These are phyloP conservation scores for Decorospora gaudefroyi DNA, from an alignment of 2,329 filamentous ascomycete genomes.

Conservation along the genomic window DNA sequence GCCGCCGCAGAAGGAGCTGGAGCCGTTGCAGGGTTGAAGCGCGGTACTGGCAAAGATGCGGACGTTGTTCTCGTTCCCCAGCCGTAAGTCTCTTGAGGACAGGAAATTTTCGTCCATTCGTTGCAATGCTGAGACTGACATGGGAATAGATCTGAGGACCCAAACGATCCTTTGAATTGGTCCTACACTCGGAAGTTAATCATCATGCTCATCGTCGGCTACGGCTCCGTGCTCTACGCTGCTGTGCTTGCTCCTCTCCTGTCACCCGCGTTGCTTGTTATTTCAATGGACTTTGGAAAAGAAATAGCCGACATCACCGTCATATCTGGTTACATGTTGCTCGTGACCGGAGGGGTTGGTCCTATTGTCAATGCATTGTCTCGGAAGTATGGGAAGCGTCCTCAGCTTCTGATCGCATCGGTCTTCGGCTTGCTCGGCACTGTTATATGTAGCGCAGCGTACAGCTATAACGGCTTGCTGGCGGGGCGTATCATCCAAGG, in stretches of 20 bases:
- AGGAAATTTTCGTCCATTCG: slow-evolving; percentile 14
- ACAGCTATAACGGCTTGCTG: slow-evolving; percentile 39
- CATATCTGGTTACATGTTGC: slow-evolving; percentile 47
- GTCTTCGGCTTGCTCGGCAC: slow-evolving; percentile 39
- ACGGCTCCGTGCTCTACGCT: slow-evolving; percentile 43
- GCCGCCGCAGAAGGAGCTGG: slow-evolving; percentile 9
- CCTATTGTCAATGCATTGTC: slow-evolving; percentile 40
- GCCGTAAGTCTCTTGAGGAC: slow-evolving; percentile 37
- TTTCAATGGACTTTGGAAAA: slow-evolving; percentile 36
- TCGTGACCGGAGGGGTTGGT: slow-evolving; percentile 43
- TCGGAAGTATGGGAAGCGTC: slow-evolving; percentile 43
- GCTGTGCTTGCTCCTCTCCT: slow-evolving; percentile 41
- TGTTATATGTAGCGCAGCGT: slow-evolving; percentile 31
- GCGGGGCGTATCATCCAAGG: slow-evolving; percentile 45
- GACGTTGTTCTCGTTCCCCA: slow-evolving; percentile 44
- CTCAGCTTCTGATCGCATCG: slow-evolving; percentile 39
- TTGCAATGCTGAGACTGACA: slow-evolving; percentile 47
- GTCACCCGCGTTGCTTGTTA: slow-evolving; percentile 43
- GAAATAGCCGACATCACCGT: slow-evolving; percentile 42
- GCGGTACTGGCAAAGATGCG: slow-evolving; percentile 40
- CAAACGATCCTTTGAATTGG: slow-evolving; percentile 47
- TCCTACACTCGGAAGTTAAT: slow-evolving; percentile 37
- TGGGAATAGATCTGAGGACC: slow-evolving; percentile 36
- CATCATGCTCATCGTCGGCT: slow-evolving; percentile 42
- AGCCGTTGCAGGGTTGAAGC: slow-evolving; percentile 34